Evolutionary conservation across 176 grass and related monocot genomes (phyloP).

Genomic region (Triticum timopheevii): DNA sequence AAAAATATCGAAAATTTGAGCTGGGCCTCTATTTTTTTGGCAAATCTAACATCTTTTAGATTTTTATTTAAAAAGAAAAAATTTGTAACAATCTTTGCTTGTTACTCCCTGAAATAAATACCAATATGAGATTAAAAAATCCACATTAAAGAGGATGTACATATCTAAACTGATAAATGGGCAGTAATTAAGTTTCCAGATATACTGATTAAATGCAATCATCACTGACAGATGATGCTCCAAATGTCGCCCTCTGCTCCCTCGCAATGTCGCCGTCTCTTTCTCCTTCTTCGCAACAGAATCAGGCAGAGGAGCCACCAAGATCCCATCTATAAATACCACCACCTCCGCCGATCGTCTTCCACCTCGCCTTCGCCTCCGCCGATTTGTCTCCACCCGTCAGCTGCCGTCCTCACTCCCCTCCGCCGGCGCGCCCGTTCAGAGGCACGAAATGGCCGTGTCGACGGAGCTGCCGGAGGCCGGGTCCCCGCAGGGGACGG

Average conservation of each 20-base stretch:
- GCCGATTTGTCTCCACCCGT: neutral
- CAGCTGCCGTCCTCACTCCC: neutral
- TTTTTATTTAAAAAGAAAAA: no score
- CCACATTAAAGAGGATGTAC: neutral
- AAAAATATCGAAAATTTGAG: no score
- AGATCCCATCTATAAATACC: constrained; percentile 24
- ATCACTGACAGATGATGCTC: neutral
- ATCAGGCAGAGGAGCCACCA: neutral
- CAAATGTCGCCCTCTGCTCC: neutral
- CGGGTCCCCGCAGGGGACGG: neutral
- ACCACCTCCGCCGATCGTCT: neutral
- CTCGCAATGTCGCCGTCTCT: neutral
- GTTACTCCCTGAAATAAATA: neutral
- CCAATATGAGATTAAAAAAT: no score
- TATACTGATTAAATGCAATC: neutral
- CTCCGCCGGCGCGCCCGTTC: neutral
- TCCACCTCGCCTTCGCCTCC: neutral
- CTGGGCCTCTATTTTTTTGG: no score
- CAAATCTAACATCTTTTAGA: no score
- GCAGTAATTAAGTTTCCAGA: neutral
- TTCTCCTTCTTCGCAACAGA: neutral
- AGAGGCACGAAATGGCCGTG: neutral
- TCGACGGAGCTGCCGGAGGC: neutral
- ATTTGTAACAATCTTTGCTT: neutral
- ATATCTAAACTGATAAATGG: neutral